phyloP scores from a whole-genome alignment of 164 flowering plant species.

The Houttuynia cordata region DNA sequence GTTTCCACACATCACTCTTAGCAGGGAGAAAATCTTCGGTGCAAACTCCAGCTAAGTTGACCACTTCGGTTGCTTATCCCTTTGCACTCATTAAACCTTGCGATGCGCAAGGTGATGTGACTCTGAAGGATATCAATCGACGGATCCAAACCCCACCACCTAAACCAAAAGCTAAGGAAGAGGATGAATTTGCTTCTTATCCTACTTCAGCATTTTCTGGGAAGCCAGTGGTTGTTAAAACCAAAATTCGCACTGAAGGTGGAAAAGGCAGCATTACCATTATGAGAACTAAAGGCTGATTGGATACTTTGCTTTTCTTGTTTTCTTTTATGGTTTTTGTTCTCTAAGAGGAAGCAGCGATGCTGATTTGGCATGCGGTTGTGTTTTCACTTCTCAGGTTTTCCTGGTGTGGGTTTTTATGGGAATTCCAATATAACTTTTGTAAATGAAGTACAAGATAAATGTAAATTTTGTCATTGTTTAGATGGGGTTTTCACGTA shows the following conservation, averaged over 20 bases:
- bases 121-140: conserved; percentile 88
- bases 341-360: too few species aligned
- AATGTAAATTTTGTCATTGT: too few species aligned
- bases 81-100: conserved; percentile 87
- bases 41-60: conserved; percentile 45
- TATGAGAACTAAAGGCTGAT: conserved; percentile 85
- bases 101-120: conserved; percentile 64
- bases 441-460: too few species aligned
- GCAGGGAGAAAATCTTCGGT: conserved; percentile 56
- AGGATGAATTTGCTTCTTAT: conserved; percentile 36
- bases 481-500: too few species aligned
- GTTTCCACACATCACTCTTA: background rate
- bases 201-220: conserved; percentile 93
- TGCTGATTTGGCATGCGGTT: too few species aligned
- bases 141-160: conserved; percentile 67
- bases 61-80: conserved; percentile 77
- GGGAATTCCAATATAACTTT: too few species aligned
- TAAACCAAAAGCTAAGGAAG: conserved; percentile 23
- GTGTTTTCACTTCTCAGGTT: too few species aligned
- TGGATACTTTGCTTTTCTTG: background rate
- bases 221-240: conserved; percentile 89
- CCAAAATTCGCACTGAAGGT: conserved; percentile 86
- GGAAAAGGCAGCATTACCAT: conserved; percentile 76
- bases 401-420: too few species aligned
- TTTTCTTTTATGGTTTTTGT: too few species aligned